Evolutionary conservation across 495 filamentous ascomycete species (phyloP), one percentile per base, ranked within the genome.

Genomic region (Hypoxylon fragiforme): DNA sequence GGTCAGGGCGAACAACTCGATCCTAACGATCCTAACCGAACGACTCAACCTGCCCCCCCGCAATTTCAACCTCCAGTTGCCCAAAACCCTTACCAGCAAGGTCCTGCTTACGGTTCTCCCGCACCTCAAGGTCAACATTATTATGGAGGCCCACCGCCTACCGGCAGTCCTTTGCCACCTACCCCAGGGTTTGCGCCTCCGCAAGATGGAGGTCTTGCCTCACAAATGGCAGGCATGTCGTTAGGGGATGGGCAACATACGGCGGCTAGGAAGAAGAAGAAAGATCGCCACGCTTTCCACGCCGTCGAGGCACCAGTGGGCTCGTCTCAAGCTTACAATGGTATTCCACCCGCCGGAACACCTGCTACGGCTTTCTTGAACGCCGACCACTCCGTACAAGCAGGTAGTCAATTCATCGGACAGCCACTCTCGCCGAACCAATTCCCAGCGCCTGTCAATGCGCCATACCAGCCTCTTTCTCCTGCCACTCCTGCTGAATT

Each of bases 201-300:
- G 16, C 22, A 65, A 62, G 76, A 81, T 48, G 84, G 77, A 20
- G 85, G 83, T 18, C 69, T 98, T 57, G 76, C 88, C 24, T 82
- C 85, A n/a, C 91, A 97, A 70, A 92, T 97, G 91, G 85, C 88
- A 28, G 82, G 84, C 9, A 80, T 95, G 78, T 84, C 79, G 11
- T 77, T 97, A 61, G 84, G 83, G 44, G 76, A 80, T 52, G 57
- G 55, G 9, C 65, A 72, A 16, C 74, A 75, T 43, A 77, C 79
- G 45, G 77, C 79, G 45, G 72, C 66, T 26, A 74, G 81, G 54
- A 86, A 84, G 63, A 91, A 87, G 76, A 98, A 97, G 82, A 96
- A 95, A 79, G 85, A 96, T 60, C 78, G 92, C 26, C 92, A 96
- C 73, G 94, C 90, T 44, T 89, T 95, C 71, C 94, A 99, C 69